Evolutionary conservation across 179 eudicot species (phyloP).

Genomic region (Carnegiea gigantea): DNA sequence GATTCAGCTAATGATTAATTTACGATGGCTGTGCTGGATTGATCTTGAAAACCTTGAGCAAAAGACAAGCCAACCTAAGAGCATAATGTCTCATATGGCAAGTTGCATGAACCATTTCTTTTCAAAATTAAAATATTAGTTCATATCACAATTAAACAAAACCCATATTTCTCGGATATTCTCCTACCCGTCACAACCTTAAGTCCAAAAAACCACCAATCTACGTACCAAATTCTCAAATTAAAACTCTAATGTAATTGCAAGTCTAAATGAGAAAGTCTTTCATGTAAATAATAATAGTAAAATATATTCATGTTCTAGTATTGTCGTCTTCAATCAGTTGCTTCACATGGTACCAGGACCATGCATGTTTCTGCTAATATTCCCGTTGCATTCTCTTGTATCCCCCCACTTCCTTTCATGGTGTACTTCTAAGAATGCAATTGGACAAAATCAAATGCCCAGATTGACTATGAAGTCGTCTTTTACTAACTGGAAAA

Average conservation of each 20-base stretch:
- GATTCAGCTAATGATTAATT: neutral
- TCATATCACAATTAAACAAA: neutral
- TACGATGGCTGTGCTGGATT: neutral
- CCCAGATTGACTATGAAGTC: no score
- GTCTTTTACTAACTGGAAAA: no score
- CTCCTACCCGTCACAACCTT: neutral
- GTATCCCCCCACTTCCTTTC: neutral
- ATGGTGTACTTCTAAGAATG: neutral
- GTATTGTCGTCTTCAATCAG: neutral
- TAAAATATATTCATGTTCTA: neutral
- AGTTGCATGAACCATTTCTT: neutral
- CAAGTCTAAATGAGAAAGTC: no score
- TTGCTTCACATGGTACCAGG: neutral
- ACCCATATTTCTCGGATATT: conserved; percentile 4
- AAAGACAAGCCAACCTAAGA: neutral
- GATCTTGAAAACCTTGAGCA: neutral
- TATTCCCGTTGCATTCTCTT: neutral
- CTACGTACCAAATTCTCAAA: neutral
- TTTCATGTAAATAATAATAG: no score
- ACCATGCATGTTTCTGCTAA: neutral
- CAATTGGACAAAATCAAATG: neutral
- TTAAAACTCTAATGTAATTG: no score
- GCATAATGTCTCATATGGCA: conserved; percentile 1
- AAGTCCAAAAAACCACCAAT: neutral
- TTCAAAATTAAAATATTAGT: neutral